Conservation (phyloP, 1,139 yeast species). For the Sugiyamaella xylanicola region DNA sequence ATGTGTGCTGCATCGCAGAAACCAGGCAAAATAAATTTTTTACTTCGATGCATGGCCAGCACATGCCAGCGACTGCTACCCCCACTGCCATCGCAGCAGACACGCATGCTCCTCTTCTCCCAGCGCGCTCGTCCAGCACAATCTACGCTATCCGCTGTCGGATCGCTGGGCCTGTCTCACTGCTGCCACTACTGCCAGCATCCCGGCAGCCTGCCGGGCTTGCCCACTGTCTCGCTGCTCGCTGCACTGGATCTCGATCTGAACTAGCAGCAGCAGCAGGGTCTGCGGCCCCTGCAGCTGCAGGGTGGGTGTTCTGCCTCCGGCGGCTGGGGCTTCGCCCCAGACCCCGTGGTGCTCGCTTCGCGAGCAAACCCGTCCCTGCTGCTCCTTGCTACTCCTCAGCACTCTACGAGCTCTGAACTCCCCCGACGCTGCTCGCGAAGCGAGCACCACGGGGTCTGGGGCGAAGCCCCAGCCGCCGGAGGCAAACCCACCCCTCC, state of each 20-base stretch:
- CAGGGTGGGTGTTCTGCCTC: neutral
- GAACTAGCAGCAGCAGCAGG: neutral
- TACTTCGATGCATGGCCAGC: neutral
- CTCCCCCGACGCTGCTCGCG: neutral
- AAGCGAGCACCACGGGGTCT: neutral
- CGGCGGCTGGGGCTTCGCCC: neutral
- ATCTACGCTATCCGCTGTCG: neutral
- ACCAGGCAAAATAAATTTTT: neutral
- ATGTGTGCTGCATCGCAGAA: no score
- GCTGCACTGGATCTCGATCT: neutral
- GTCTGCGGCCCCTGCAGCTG: neutral
- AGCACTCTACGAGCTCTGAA: neutral
- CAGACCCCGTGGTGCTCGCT: neutral
- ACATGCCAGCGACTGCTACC: no score
- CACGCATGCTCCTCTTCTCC: neutral
- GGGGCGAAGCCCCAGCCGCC: conserved; percentile 3
- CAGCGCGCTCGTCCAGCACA: no score
- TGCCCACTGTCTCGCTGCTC: neutral
- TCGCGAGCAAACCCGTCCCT: neutral
- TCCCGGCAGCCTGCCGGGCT: neutral
- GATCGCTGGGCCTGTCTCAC: neutral
- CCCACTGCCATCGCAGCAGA: neutral
- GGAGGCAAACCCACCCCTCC: neutral
- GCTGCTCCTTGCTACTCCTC: no score
- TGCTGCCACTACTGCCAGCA: no score